Percentiles rank a stretch among this genome's conserved stretches.
These are phyloP conservation scores for Malus hybrid DNA, from an alignment of 331 rosid species.

Conservation along the genomic window DNA sequence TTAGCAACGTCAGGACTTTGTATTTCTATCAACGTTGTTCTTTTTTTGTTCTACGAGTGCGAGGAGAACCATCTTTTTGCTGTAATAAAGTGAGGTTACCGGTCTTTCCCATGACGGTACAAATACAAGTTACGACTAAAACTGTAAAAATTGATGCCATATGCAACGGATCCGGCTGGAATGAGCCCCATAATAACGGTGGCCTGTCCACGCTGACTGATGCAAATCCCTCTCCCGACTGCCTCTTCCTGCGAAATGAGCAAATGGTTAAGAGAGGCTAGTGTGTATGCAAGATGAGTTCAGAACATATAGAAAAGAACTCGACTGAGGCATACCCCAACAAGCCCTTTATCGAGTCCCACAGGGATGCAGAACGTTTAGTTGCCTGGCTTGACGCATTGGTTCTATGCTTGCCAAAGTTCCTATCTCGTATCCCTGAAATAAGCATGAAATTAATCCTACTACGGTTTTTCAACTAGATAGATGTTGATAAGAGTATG, in stretches of 20 bases:
- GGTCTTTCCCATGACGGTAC: constrained; percentile 32
- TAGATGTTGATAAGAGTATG: neutral
- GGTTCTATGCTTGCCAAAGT: constrained; percentile 19
- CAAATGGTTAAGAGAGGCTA: constrained; percentile 8
- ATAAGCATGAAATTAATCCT: neutral
- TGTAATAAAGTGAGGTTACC: constrained; percentile 10
- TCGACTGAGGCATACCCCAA: constrained; percentile 43
- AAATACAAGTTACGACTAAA: constrained; percentile 32
- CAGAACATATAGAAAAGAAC: neutral
- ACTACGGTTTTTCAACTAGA: neutral
- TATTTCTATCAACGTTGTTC: neutral
- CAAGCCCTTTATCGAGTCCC: constrained; percentile 57
- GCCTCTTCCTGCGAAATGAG: constrained; percentile 36
- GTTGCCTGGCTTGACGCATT: constrained; percentile 25
- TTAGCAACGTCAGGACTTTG: neutral
- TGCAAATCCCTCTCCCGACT: constrained; percentile 56
- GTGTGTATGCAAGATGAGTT: constrained; percentile 4
- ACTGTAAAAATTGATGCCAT: constrained; percentile 18
- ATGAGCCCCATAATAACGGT: constrained; percentile 20
- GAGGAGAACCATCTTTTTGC: constrained; percentile 14
- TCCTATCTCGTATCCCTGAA: constrained; percentile 37
- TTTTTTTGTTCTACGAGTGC: constrained; percentile 11
- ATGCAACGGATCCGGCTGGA: constrained; percentile 22
- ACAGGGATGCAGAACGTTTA: constrained; percentile 30
- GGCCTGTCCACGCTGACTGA: constrained; percentile 42